These are phyloP conservation scores for Anthracocystis panici-leucophaei DNA, from an alignment of 1,284 basidiomycete genomes.

Conservation along the genomic window DNA sequence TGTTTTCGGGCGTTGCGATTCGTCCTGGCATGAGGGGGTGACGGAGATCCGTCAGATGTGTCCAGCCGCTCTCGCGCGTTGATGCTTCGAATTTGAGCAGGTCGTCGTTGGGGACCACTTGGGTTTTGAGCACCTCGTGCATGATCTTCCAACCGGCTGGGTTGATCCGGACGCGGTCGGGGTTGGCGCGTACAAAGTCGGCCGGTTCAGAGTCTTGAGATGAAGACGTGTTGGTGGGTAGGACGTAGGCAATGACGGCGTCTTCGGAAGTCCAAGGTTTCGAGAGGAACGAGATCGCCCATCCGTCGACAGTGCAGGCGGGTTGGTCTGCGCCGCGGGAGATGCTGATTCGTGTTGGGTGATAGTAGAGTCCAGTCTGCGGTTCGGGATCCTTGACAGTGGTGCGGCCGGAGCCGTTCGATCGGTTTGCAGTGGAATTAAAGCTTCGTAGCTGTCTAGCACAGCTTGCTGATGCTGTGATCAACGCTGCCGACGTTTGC, in stretches of 20 bases:
- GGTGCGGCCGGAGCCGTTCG: conserved; percentile 19
- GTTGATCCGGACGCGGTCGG: conserved; percentile 58
- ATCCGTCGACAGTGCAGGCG: conserved; percentile 25
- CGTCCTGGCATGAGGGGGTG: conserved; percentile 64
- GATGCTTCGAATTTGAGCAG: conserved; percentile 60
- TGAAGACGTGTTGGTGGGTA: conserved; percentile 26
- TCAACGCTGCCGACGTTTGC: not conserved
- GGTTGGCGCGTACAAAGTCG: conserved; percentile 46
- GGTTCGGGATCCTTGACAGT: conserved; percentile 45
- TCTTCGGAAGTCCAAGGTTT: conserved; percentile 22
- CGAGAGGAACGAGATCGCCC: conserved; percentile 54
- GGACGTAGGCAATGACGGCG: conserved; percentile 43
- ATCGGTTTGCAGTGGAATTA: not conserved
- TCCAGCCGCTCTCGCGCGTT: conserved; percentile 62
- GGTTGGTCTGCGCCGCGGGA: conserved; percentile 17
- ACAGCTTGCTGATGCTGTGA: not conserved
- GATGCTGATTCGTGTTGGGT: conserved; percentile 45
- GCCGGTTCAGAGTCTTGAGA: conserved; percentile 33
- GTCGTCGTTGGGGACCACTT: conserved; percentile 58
- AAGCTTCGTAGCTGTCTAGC: not conserved
- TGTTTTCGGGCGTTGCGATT: conserved; percentile 63
- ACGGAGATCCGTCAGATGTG: conserved; percentile 62
- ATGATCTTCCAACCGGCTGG: conserved; percentile 54
- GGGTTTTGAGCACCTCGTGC: conserved; percentile 57
- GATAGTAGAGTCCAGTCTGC: conserved; percentile 58